A percentile compares a stretch with the other conserved stretches of the same genome.
These are phyloP conservation scores for Inga oerstediana DNA, from an alignment of 306 rosid species.

Conservation along the genomic window DNA sequence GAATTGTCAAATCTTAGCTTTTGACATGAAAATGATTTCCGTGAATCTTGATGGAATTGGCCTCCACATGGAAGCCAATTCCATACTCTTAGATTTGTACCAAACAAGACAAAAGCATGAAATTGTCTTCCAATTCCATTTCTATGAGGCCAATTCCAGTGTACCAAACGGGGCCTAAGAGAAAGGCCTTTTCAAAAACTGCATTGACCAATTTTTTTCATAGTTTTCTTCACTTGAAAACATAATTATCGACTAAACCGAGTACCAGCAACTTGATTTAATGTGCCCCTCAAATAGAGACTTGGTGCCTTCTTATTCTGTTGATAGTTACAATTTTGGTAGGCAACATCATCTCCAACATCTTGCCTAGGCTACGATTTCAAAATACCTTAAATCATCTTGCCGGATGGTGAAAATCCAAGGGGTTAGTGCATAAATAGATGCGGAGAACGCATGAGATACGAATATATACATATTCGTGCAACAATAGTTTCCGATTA, in stretches of 20 bases:
- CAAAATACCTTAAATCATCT: background rate
- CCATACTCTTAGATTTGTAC: no score
- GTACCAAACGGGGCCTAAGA: no score
- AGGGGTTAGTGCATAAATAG: background rate
- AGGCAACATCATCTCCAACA: background rate
- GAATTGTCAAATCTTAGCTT: no score
- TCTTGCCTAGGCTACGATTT: background rate
- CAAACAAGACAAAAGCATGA: no score
- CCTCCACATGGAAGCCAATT: no score
- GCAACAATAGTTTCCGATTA: slow-evolving; percentile 18
- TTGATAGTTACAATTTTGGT: background rate
- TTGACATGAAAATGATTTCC: no score
- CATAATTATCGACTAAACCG: background rate
- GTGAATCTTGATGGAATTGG: no score
- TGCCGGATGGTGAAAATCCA: background rate
- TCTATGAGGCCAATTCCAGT: no score
- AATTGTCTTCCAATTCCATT: no score
- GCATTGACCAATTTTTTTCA: no score
- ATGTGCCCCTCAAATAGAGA: background rate
- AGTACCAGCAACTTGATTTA: background rate
- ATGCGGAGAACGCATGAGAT: background rate
- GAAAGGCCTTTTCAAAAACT: background rate
- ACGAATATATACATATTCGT: slow-evolving; percentile 12
- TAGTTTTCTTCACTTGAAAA: background rate
- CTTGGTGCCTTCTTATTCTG: no score